A percentile compares a stretch with the other conserved stretches of the same genome.
Evolutionary conservation across 495 filamentous ascomycete species (phyloP).

Genomic region (Xylaria intraflava): DNA sequence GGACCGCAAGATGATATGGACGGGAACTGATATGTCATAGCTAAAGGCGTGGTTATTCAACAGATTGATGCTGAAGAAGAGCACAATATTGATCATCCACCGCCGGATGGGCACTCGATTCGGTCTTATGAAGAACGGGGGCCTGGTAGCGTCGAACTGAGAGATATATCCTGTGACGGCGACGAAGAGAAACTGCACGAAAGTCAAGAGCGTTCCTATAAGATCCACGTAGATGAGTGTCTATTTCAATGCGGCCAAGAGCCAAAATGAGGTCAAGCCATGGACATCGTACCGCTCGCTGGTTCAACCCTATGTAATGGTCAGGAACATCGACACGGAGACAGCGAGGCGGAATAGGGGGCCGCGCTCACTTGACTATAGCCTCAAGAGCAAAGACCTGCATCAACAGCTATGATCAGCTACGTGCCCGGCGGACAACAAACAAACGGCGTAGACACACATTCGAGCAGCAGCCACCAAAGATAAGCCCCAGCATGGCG

Average conservation of each 20-base stretch:
- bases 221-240: conserved; percentile 9
- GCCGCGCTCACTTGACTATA: conserved; percentile 72
- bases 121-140: conserved; percentile 62
- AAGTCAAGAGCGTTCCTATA: conserved; percentile 80
- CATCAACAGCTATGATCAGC: conserved; percentile 18
- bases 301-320: conserved; percentile 48
- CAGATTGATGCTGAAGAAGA: conserved; percentile 88
- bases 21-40: conserved; percentile 90
- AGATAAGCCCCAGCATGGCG: conserved; percentile 80
- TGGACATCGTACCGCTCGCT: conserved; percentile 44
- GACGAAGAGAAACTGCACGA: conserved; percentile 87
- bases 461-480: conserved; percentile 97
- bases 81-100: conserved; percentile 81
- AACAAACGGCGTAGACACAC: conserved; percentile 41
- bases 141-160: conserved; percentile 51
- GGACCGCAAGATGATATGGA: conserved; percentile 94
- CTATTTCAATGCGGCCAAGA: conserved; percentile 1
- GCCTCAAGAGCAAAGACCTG: conserved; percentile 91
- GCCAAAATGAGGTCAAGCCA: background rate
- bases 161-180: conserved; percentile 71
- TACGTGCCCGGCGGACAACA: background rate
- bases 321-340: conserved; percentile 17
- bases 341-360: conserved; percentile 8
- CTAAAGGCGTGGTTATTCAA: conserved; percentile 98
- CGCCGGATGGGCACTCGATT: conserved; percentile 77